Conservation (phyloP, 192 early-diverging fungal genomes). For the Mortierella antarctica region DNA sequence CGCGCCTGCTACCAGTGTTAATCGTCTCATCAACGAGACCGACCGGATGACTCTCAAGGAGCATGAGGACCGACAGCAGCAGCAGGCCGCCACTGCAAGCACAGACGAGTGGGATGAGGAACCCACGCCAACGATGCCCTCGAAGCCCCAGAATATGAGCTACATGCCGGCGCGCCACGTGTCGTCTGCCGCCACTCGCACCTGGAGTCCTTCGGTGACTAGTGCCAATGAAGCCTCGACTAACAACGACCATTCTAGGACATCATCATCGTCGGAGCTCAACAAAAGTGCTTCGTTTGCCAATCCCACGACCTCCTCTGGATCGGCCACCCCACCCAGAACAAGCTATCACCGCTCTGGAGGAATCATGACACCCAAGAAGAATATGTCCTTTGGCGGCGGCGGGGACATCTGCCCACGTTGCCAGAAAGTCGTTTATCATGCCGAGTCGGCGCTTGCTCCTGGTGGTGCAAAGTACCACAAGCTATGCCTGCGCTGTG, state of each 20-base stretch:
- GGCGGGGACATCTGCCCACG: constrained; percentile 63
- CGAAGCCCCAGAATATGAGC: constrained; percentile 26
- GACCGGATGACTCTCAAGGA: constrained; percentile 32
- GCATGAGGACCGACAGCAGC: constrained; percentile 34
- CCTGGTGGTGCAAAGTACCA: constrained; percentile 69
- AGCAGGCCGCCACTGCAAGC: background rate
- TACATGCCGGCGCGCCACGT: constrained; percentile 34
- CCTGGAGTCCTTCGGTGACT: constrained; percentile 33
- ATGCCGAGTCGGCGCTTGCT: constrained; percentile 62
- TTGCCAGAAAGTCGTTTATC: constrained; percentile 68
- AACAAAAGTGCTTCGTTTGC: background rate
- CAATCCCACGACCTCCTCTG: background rate
- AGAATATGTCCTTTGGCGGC: constrained; percentile 23
- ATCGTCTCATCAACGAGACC: constrained; percentile 31
- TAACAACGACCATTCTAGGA: constrained; percentile 16
- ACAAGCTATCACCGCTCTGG: constrained; percentile 41
- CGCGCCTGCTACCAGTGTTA: constrained; percentile 16
- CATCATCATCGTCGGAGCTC: constrained; percentile 8
- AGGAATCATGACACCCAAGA: constrained; percentile 48
- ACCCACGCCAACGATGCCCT: constrained; percentile 43
- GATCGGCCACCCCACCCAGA: constrained; percentile 12
- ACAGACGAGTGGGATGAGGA: constrained; percentile 51
- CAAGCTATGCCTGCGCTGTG: constrained; percentile 65
- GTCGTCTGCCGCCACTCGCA: constrained; percentile 45
- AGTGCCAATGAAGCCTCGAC: background rate